These are phyloP conservation scores for Fusarium agapanthi DNA, from an alignment of 2,329 filamentous ascomycete genomes.

Conservation along the genomic window DNA sequence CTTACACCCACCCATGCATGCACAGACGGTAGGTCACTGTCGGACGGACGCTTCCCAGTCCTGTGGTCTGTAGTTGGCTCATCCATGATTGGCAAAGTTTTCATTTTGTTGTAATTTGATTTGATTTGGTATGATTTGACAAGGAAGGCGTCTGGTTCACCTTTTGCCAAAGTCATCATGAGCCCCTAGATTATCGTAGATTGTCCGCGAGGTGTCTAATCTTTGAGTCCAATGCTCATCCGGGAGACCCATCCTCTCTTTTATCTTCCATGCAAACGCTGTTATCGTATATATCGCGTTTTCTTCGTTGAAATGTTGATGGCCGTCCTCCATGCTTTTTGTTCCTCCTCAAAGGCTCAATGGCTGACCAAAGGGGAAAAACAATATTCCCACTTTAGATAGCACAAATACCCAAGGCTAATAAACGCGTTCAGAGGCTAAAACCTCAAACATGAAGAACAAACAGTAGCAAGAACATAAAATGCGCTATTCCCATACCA, in stretches of 20 bases:
- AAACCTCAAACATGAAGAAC: slow-evolving; percentile 21
- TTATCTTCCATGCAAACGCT: slow-evolving; percentile 26
- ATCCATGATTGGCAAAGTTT: slow-evolving; percentile 5
- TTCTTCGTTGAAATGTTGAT: slow-evolving; percentile 24
- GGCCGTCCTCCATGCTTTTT: background rate
- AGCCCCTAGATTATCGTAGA: slow-evolving; percentile 12
- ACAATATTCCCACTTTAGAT: slow-evolving; percentile 15
- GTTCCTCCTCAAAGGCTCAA: slow-evolving; percentile 3
- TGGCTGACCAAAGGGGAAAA: slow-evolving; percentile 2
- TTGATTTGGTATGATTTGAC: background rate
- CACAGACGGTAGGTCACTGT: slow-evolving; percentile 12
- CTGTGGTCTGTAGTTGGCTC: background rate
- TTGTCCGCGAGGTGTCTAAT: slow-evolving; percentile 22
- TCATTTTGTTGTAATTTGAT: background rate
- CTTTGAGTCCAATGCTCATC: slow-evolving; percentile 10
- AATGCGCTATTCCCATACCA: slow-evolving; percentile 33
- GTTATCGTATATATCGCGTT: slow-evolving; percentile 29
- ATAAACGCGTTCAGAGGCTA: slow-evolving; percentile 28
- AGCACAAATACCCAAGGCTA: slow-evolving; percentile 13
- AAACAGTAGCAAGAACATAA: slow-evolving; percentile 10
- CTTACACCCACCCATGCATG: background rate
- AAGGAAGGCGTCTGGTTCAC: slow-evolving; percentile 30
- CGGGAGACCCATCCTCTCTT: background rate
- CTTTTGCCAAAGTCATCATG: slow-evolving; percentile 11
- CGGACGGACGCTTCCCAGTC: background rate